These are phyloP conservation scores for Chionographis japonica DNA, from an alignment of 106 monocot species.

Conservation along the genomic window DNA sequence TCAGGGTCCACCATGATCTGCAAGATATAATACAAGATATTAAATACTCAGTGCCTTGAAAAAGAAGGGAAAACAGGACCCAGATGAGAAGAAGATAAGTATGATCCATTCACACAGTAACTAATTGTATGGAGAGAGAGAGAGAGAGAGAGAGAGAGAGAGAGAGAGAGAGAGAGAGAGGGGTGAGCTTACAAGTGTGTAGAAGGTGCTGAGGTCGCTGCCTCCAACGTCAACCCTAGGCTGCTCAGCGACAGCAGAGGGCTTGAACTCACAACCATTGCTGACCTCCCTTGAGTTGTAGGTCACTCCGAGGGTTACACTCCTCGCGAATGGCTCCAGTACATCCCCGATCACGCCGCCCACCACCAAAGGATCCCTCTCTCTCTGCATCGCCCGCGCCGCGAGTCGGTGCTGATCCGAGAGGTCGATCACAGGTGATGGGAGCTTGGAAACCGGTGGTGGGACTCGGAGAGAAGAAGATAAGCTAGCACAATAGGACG, in stretches of 20 bases:
- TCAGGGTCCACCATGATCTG: too few relatives aligned
- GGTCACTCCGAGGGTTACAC: conserved; percentile 17
- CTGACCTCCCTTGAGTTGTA: conserved; percentile 40
- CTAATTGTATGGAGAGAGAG: not conserved
- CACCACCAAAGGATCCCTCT: conserved; percentile 38
- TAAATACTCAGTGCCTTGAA: too few relatives aligned
- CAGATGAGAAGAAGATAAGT: too few relatives aligned
- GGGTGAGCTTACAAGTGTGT: conserved; percentile 46
- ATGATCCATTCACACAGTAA: too few relatives aligned
- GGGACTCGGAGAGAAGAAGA: too few relatives aligned
- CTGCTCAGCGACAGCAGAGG: conserved; percentile 35
- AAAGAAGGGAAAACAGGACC: too few relatives aligned
- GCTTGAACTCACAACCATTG: conserved; percentile 48
- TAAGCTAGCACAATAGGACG: too few relatives aligned
- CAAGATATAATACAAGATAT: too few relatives aligned
- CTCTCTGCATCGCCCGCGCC: conserved; percentile 11
- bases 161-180: not conserved
- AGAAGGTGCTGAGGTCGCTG: conserved; percentile 38
- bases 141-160: not conserved
- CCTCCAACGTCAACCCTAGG: conserved; percentile 59
- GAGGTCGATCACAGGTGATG: too few relatives aligned
- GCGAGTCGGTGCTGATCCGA: too few relatives aligned
- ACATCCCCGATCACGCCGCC: conserved; percentile 60
- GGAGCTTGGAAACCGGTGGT: too few relatives aligned
- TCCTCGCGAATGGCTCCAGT: conserved; percentile 44